Evolutionary conservation across 139 green algal species (phyloP), one percentile per base, ranked within the genome.

Genomic region (Coelastrella sp.): DNA sequence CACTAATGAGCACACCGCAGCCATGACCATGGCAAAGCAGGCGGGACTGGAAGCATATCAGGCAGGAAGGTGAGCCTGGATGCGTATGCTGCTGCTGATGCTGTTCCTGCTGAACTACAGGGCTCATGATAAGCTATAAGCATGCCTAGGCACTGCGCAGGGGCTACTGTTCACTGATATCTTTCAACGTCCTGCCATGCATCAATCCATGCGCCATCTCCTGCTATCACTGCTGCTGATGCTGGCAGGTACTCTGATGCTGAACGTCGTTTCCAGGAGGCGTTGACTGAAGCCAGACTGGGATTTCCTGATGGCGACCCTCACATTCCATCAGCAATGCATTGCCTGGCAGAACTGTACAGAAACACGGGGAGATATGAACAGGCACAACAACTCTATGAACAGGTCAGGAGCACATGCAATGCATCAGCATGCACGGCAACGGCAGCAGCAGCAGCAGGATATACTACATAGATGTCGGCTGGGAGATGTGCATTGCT

Each of bases 331-430:
- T 89, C 84, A 35, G 79, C 90, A 19, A 74, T 88, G 81, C 91
- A 96, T 87, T 95, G 96, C 91, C 87, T 96, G 76, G 93, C 93
- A 1, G 93, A 96, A 85, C 92, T 93, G 75, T 93, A 93, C 79
- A 88, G 93, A 68, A 90, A 95, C 85, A 92, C 68, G 1, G 64
- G 89, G 40, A 79, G 85, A 64, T 89, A 86, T 48, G 89, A 90
- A 17, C 79, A 91, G 69, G 93, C 93, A 27, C 89, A 93, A 80
- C 41, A 48, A 40, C 87, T 96, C 69, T 96, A 96, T 86, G 57
- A 89, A 45, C 68, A 94, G 89, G 92, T 92, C 69, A 57, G 15
- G 15, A 13, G n/a, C n/a, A n/a, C n/a, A n/a, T n/a, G n/a, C n/a
- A n/a, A n/a, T n/a, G n/a, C n/a, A n/a, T n/a, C n/a, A n/a, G n/a